Evolutionary conservation across 164 flowering plant genomes (phyloP), one percentile per base, ranked within the genome.

Genomic region (Saururus chinensis): DNA sequence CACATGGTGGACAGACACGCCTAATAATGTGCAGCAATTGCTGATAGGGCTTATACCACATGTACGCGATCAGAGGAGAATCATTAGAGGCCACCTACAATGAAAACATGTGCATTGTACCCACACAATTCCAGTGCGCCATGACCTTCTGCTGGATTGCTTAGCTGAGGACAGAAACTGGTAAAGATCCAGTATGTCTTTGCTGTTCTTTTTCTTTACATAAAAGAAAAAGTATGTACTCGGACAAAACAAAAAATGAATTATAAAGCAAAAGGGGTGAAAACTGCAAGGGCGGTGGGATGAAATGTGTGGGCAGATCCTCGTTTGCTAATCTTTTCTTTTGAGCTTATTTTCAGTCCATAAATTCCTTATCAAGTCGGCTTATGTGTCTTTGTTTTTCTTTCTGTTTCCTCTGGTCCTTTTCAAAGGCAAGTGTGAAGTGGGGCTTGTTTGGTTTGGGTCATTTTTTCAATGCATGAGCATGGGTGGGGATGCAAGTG

Each of bases 391-490:
- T n/a, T n/a, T n/a, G n/a, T n/a, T n/a, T n/a, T n/a, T n/a, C n/a
- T n/a, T 22, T 53, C 3, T 51, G 30, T 57, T 48, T n/a, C 56
- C 21, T 12, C 12, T 21, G 48, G 62, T 64, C 67, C n/a, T 30
- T 57, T 57, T 51, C 67, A 1, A 20, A 53, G 48, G 56, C 19
- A 16, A 9, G 21, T 11, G 25, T 6, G 6, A 7, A 22, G 21
- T 42, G 61, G 57, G 56, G 49, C 61, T 21, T 57, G 67, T 57
- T 65, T 58, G 62, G 68, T 65, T 65, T 58, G 62, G 35, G 57
- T 58, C 68, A 58, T 59, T 65, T 58, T 65, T 61, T 37, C 16
- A 55, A 56, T 21, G 13, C 37, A 30, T 30, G 24, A 52, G 20
- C 17, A 54, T 54, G n/a, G 4, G 41, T 17, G 20, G 19, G 37